A percentile compares a stretch with the other conserved stretches of the same genome.
Conservation (phyloP, 2,329 filamentous ascomycete species). For the Pestalotiopsis sp. region DNA sequence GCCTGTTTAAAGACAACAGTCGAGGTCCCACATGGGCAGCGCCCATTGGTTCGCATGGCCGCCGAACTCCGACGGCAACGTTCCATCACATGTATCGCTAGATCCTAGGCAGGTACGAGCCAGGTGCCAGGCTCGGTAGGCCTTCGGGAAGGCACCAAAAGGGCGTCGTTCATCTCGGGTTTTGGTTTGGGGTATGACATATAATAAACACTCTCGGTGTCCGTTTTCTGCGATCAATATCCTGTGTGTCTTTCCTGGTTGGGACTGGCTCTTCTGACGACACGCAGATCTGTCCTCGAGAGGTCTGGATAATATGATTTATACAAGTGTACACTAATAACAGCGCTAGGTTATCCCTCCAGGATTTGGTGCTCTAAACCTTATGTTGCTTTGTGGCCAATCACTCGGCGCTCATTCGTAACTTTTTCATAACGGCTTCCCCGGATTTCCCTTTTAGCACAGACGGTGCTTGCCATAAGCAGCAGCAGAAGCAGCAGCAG, state of each 20-base stretch:
- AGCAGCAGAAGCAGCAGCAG: too few relatives aligned
- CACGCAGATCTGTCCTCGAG: background rate
- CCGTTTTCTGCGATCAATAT: background rate
- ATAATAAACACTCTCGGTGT: background rate
- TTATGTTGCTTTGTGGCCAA: background rate
- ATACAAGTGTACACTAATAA: background rate
- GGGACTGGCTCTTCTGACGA: background rate
- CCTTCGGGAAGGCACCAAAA: too few relatives aligned
- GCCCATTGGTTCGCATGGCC: background rate
- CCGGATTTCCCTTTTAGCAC: background rate
- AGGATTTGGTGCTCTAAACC: background rate
- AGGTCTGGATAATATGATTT: background rate
- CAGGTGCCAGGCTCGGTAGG: background rate
- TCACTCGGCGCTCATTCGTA: background rate
- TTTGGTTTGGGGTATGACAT: background rate
- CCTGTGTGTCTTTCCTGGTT: background rate
- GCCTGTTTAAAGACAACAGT: slow-evolving; percentile 2
- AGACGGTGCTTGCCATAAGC: background rate
- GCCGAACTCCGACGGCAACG: slow-evolving; percentile 2
- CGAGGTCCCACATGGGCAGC: background rate
- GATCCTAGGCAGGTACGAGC: background rate
- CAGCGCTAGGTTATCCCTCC: background rate
- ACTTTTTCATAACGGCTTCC: background rate
- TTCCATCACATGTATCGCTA: background rate
- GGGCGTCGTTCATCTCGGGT: too few relatives aligned